These are phyloP conservation scores for Gynostemma pentaphyllum DNA, from an alignment of 306 rosid species.

Conservation along the genomic window DNA sequence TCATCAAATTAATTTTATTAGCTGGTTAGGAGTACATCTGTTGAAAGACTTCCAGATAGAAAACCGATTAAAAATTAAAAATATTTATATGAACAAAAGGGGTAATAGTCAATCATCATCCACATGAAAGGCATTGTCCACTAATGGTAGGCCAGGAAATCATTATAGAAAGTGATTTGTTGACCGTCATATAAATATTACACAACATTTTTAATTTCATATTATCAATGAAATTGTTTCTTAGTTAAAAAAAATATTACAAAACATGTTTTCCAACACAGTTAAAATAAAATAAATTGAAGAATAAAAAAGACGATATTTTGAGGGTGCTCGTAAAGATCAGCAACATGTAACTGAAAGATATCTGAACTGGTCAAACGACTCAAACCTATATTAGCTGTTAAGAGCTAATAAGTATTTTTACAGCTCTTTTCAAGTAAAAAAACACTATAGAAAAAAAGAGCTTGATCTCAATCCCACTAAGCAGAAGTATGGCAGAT, in stretches of 20 bases:
- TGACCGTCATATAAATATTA: too few relatives aligned
- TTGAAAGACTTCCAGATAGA: background rate
- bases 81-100: background rate
- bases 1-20: background rate
- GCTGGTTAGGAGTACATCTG: background rate
- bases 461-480: background rate
- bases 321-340: too few relatives aligned
- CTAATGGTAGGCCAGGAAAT: too few relatives aligned
- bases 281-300: too few relatives aligned
- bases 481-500: background rate
- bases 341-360: too few relatives aligned
- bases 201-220: too few relatives aligned
- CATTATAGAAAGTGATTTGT: too few relatives aligned
- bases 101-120: background rate
- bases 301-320: too few relatives aligned
- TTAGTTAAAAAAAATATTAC: too few relatives aligned
- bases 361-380: too few relatives aligned
- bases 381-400: background rate
- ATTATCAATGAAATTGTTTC: too few relatives aligned
- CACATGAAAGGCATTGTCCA: background rate
- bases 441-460: background rate
- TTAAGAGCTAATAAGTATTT: background rate
- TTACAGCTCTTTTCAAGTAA: slow-evolving; percentile 2
- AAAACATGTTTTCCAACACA: too few relatives aligned
- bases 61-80: background rate